Base-by-base conservation (phyloP, 2,329 filamentous ascomycete genomes). In the Pezicula neosporulosa region DNA sequence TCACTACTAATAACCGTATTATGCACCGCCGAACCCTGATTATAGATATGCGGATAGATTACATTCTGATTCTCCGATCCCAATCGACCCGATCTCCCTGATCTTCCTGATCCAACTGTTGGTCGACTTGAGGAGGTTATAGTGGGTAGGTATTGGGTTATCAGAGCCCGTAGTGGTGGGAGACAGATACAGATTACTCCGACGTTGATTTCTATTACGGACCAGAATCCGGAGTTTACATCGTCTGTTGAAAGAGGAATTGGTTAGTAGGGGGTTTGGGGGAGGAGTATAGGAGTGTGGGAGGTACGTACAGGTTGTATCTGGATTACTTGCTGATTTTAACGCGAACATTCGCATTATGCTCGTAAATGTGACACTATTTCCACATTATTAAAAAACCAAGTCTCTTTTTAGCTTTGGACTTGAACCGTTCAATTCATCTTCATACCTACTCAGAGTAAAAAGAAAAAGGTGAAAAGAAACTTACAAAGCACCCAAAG, bases 131-230 rank as follows among this genome's bases (percentile, higher is more conserved):
- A 4, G 18, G n/a, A 13, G 39, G 18, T 8, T 13, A 16, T 24
- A 12, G 39, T 42, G 7, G 39, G 39, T 6, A 42, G 18, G 15
- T 42, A 42, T 42, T 12, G 18, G 8, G 18, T 6, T 6, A 42
- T 42, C 2, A 42, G 24, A 16, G 39, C 18, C 18, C 39, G 39
- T 18, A 42, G 24, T 18, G 39, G 39, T 16, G 68, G 68, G 9
- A 70, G 63, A 49, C 67, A 70, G 18, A 68, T 63, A 50, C 68
- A 70, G 41, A 68, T 68, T n/a, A 70, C 63, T 15, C 62, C 66
- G 7, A 62, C 56, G 43, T 66, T 67, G 39, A 64, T 62, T 60
- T 71, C 70, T 30, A 71, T 58, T 6, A 65, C 62, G 33, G 66
- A 70, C 68, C 68, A 71, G 33, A 53, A 56, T 4, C 53, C 53